Evolutionary conservation across 2,329 filamentous ascomycete species (phyloP).

Genomic region (Microcyclosporella mali): DNA sequence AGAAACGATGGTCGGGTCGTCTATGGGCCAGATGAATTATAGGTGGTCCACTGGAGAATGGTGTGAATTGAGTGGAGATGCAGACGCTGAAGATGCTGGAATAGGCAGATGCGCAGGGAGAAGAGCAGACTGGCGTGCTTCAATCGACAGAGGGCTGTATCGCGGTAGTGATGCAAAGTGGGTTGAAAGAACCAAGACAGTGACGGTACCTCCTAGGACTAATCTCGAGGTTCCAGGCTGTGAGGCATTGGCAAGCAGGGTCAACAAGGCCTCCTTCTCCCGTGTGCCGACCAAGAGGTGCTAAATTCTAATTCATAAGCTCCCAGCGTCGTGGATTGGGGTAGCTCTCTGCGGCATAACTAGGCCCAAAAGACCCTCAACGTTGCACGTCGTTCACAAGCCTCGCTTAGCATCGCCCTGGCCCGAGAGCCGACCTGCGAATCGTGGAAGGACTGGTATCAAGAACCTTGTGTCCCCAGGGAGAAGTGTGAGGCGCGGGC

Average conservation of each 20-base stretch:
- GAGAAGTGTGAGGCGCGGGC: too few species aligned
- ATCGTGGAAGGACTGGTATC: too few species aligned
- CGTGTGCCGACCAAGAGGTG: slow-evolving; percentile 2
- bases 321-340: slow-evolving; percentile 14
- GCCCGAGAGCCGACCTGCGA: neutral
- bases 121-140: neutral
- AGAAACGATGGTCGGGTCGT: neutral
- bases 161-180: neutral
- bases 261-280: slow-evolving; percentile 9
- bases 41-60: neutral
- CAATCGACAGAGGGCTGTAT: neutral
- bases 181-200: neutral
- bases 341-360: slow-evolving; percentile 17
- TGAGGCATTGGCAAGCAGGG: slow-evolving; percentile 2
- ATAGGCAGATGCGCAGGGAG: neutral
- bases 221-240: too few species aligned
- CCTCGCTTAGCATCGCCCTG: slow-evolving; percentile 15
- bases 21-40: neutral
- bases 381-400: slow-evolving; percentile 8
- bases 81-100: neutral
- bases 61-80: neutral
- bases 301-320: slow-evolving; percentile 11
- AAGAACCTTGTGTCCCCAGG: too few species aligned
- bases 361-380: slow-evolving; percentile 14
- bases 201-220: neutral